Evolutionary conservation across 306 rosid species (phyloP).

Genomic region (Begonia loranthoides): DNA sequence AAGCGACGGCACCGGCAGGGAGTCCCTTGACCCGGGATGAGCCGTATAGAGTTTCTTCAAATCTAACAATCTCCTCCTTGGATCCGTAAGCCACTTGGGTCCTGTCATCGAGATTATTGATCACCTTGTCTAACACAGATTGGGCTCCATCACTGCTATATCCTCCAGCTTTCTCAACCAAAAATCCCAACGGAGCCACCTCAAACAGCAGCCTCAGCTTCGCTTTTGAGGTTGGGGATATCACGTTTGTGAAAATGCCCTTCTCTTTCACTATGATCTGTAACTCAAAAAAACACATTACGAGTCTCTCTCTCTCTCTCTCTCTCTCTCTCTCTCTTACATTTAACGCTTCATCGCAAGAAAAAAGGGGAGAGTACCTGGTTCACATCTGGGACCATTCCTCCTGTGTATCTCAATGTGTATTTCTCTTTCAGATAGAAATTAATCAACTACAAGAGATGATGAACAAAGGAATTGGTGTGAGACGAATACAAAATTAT

Average conservation of each 20-base stretch:
- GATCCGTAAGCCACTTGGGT: constrained; percentile 98
- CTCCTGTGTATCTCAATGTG: constrained; percentile 97
- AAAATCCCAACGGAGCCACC: constrained; percentile 86
- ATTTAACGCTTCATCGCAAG: not conserved
- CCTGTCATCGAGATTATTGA: constrained; percentile 62
- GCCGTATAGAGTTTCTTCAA: constrained; percentile 92
- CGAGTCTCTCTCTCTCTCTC: too few relatives aligned
- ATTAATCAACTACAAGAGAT: constrained; percentile 50
- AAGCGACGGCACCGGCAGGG: constrained; percentile 80
- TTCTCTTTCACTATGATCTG: constrained; percentile 94
- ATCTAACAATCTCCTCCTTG: constrained; percentile 74
- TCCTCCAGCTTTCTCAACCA: constrained; percentile 95
- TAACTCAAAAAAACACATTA: not conserved
- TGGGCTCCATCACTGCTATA: constrained; percentile 76
- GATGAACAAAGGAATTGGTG: constrained; percentile 18
- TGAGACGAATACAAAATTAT: not conserved
- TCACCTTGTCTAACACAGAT: constrained; percentile 82
- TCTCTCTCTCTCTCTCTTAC: too few relatives aligned
- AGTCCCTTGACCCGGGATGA: constrained; percentile 92
- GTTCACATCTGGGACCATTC: constrained; percentile 99
- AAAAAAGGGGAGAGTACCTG: constrained; percentile 34
- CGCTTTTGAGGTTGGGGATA: constrained; percentile 86
- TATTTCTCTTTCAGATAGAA: constrained; percentile 76
- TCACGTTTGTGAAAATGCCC: constrained; percentile 86
- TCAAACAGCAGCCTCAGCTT: constrained; percentile 85